A percentile compares a stretch with the other conserved stretches of the same genome.
Evolutionary conservation across 176 grass and related monocot genomes (phyloP).

Genomic region (Eremochloa ophiuroides): DNA sequence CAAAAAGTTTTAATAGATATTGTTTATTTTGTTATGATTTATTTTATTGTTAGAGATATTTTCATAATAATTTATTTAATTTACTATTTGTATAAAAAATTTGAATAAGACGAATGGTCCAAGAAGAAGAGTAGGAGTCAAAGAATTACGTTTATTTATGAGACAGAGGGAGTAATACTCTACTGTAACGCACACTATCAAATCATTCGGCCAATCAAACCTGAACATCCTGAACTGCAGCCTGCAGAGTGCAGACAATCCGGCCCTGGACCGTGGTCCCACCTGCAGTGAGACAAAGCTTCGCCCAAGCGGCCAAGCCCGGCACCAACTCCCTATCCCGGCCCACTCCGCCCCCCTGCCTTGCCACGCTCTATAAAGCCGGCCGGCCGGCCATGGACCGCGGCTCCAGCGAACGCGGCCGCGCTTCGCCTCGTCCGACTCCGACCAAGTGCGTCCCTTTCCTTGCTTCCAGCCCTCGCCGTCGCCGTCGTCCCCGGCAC

Average conservation of each 20-base stretch:
- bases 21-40: too few relatives aligned
- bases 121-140: too few relatives aligned
- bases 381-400: not conserved
- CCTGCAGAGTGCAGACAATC: not conserved
- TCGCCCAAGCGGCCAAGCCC: not conserved
- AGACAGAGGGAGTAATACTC: too few relatives aligned
- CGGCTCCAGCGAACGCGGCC: constrained; percentile 1
- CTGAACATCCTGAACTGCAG: not conserved
- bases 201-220: not conserved
- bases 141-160: too few relatives aligned
- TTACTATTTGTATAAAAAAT: too few relatives aligned
- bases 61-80: too few relatives aligned
- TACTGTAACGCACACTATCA: not conserved
- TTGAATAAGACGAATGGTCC: too few relatives aligned
- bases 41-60: too few relatives aligned
- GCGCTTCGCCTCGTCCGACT: not conserved
- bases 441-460: not conserved
- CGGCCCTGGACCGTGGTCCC: not conserved
- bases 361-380: constrained; percentile 18
- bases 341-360: not conserved
- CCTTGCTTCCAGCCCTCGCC: not conserved
- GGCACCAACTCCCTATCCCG: too few relatives aligned
- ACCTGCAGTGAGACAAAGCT: not conserved
- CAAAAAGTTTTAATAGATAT: too few relatives aligned
- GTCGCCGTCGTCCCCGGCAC: not conserved